Conservation (phyloP, 768 basidiomycete species). For the Holtermannia corniformis region DNA sequence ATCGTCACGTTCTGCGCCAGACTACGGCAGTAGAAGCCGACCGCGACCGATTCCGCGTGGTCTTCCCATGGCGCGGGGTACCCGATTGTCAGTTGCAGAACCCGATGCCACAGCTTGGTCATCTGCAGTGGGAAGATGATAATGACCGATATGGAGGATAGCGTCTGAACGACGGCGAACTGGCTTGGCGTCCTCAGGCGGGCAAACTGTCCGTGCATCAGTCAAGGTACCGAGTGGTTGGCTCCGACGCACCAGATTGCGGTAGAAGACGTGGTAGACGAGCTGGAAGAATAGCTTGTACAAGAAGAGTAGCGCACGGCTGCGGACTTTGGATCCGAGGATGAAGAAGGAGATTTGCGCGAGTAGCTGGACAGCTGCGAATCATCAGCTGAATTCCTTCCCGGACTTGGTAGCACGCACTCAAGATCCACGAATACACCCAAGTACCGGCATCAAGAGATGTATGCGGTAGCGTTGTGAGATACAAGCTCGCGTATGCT, state of each 20-base stretch:
- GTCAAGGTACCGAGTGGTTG: neutral
- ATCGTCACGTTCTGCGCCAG: slow-evolving; percentile 45
- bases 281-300: slow-evolving; percentile 42
- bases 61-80: slow-evolving; percentile 42
- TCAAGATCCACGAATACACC: slow-evolving; percentile 44
- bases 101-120: slow-evolving; percentile 38
- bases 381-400: neutral
- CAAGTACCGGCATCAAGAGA: slow-evolving; percentile 44
- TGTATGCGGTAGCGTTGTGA: slow-evolving; percentile 43
- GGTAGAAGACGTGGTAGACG: slow-evolving; percentile 36
- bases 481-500: slow-evolving; percentile 44
- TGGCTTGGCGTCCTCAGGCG: slow-evolving; percentile 42
- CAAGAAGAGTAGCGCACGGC: slow-evolving; percentile 42
- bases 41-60: slow-evolving; percentile 40
- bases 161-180: slow-evolving; percentile 41
- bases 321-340: slow-evolving; percentile 42
- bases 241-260: slow-evolving; percentile 31
- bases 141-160: slow-evolving; percentile 42
- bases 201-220: slow-evolving; percentile 35
- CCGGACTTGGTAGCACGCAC: slow-evolving; percentile 13
- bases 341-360: slow-evolving; percentile 40
- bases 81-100: slow-evolving; percentile 36
- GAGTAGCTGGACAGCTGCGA: slow-evolving; percentile 33
- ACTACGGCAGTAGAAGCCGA: slow-evolving; percentile 42
- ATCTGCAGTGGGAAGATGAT: slow-evolving; percentile 44